These are phyloP conservation scores for Sanguinoderma infundibulare DNA, from an alignment of 1,284 basidiomycete species.

Conservation along the genomic window DNA sequence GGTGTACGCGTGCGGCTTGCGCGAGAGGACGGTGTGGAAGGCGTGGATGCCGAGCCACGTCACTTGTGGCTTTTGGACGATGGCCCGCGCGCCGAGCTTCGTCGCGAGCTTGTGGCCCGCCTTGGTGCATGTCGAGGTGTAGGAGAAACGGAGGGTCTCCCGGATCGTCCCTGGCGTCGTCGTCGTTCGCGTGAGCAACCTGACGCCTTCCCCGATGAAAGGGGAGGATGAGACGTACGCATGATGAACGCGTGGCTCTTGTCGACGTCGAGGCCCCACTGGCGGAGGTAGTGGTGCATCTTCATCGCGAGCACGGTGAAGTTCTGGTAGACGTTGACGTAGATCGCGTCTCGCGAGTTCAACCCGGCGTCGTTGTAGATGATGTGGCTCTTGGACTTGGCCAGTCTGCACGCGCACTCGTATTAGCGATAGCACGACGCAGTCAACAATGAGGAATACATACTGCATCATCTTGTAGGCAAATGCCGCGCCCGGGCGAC, in stretches of 20 bases:
- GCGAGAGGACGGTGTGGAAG: conserved; percentile 67
- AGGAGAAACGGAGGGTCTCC: conserved; percentile 61
- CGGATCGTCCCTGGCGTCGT: conserved; percentile 54
- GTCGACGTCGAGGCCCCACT: conserved; percentile 53
- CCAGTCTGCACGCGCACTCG: conserved; percentile 48
- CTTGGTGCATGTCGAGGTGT: conserved; percentile 55
- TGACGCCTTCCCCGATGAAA: neutral
- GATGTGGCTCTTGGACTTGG: conserved; percentile 70
- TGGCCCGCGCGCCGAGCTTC: conserved; percentile 40
- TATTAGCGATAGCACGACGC: neutral
- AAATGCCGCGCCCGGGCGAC: conserved; percentile 61
- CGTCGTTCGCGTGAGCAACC: neutral
- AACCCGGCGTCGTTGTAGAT: conserved; percentile 80
- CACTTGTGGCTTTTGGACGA: conserved; percentile 55
- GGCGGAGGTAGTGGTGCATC: conserved; percentile 81
- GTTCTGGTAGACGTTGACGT: conserved; percentile 87
- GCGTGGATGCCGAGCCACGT: conserved; percentile 83
- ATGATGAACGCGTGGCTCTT: conserved; percentile 55
- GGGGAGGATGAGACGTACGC: conserved; percentile 43
- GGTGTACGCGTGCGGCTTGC: conserved; percentile 55
- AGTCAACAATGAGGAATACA: conserved; percentile 27
- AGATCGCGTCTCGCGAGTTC: conserved; percentile 67
- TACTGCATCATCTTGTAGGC: conserved; percentile 73
- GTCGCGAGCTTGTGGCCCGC: conserved; percentile 48
- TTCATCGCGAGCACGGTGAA: conserved; percentile 89